Evolutionary conservation across 129 eudicot genomes (phyloP).

Genomic region (Centaurea solstitialis): DNA sequence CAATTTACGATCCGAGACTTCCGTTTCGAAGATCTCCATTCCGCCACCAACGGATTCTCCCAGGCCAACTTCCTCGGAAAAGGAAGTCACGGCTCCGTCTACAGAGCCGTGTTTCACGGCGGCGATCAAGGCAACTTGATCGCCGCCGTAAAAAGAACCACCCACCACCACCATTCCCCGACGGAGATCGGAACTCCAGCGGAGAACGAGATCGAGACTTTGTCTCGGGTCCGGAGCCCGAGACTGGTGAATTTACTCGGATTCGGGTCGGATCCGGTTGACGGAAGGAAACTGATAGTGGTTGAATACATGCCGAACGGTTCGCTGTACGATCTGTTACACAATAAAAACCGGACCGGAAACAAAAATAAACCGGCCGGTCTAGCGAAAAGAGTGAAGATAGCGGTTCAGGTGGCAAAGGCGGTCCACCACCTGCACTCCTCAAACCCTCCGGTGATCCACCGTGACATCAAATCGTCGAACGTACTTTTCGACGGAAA

Average conservation of each 20-base stretch:
- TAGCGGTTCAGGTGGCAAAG: constrained; percentile 67
- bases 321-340: constrained; percentile 66
- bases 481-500: constrained; percentile 67
- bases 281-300: constrained; percentile 45
- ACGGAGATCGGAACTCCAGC: constrained; percentile 27
- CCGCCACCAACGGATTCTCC: constrained; percentile 74
- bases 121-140: constrained; percentile 19
- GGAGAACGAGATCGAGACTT: constrained; percentile 80
- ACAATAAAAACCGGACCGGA: constrained; percentile 7
- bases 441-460: constrained; percentile 78
- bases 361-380: constrained; percentile 29
- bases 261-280: constrained; percentile 37
- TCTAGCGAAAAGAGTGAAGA: constrained; percentile 57
- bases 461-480: constrained; percentile 88
- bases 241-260: constrained; percentile 80
- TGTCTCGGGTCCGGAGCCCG: constrained; percentile 61
- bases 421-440: constrained; percentile 67
- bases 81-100: constrained; percentile 87
- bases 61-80: constrained; percentile 59
- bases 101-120: constrained; percentile 47
- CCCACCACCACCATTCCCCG: not conserved
- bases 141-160: constrained; percentile 66
- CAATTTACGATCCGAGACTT: constrained; percentile 43
- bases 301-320: constrained; percentile 90
- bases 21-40: constrained; percentile 49